A percentile compares a stretch with the other conserved stretches of the same genome.
Evolutionary conservation across 495 filamentous ascomycete genomes (phyloP).

Genomic region (Talaromyces adpressus): DNA sequence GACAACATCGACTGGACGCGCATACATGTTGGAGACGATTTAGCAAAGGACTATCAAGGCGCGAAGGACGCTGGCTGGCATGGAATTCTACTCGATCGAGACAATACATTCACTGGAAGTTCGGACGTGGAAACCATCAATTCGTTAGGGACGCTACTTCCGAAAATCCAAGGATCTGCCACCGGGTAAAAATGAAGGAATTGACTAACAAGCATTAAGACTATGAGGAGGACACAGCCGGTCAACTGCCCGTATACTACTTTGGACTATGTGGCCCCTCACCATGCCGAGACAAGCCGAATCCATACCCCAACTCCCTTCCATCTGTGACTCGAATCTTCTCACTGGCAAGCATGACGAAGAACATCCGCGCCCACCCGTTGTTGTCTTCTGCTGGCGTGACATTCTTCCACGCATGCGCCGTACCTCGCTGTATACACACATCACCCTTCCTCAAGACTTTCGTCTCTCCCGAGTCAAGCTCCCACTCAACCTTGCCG

Average conservation of each 20-base stretch:
- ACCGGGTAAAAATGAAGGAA: background rate
- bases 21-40: slow-evolving; percentile 65
- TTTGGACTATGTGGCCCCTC: background rate
- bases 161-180: background rate
- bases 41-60: slow-evolving; percentile 53
- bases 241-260: background rate
- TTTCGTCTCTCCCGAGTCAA: slow-evolving; percentile 47
- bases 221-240: background rate
- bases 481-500: slow-evolving; percentile 63
- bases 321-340: slow-evolving; percentile 4
- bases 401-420: slow-evolving; percentile 11
- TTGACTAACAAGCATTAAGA: background rate
- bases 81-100: slow-evolving; percentile 42
- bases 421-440: slow-evolving; percentile 54
- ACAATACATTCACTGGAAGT: slow-evolving; percentile 7
- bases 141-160: slow-evolving; percentile 16
- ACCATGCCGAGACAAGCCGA: background rate
- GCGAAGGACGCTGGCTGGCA: slow-evolving; percentile 60
- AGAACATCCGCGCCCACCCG: slow-evolving; percentile 50
- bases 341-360: slow-evolving; percentile 34
- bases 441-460: slow-evolving; percentile 62
- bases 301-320: background rate
- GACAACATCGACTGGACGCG: slow-evolving; percentile 30
- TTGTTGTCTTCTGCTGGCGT: slow-evolving; percentile 1
- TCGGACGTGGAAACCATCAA: slow-evolving; percentile 14